Evolutionary conservation across 163 green algal genomes (phyloP).

Genomic region (Trebouxia gelatinosa): DNA sequence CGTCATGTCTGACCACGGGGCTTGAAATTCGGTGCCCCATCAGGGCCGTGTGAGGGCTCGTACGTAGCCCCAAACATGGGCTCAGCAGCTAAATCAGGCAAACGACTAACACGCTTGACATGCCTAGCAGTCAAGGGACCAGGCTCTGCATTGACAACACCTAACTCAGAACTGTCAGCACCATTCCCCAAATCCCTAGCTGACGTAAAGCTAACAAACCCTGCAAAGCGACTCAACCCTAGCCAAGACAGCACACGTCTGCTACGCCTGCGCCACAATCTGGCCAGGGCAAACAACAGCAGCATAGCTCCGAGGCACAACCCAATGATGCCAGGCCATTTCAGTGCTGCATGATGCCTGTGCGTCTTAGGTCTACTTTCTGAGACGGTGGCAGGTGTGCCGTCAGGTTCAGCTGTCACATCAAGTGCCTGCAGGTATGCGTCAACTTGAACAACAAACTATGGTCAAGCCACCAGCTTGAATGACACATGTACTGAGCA

Average conservation of each 20-base stretch:
- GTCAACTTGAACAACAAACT: neutral
- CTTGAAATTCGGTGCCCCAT: conserved; percentile 14
- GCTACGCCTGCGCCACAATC: conserved; percentile 22
- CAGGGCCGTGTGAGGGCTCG: conserved; percentile 2
- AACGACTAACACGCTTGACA: conserved; percentile 1
- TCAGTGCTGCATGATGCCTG: neutral
- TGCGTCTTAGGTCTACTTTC: conserved; percentile 13
- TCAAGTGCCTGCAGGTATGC: conserved; percentile 37
- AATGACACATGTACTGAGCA: too few species aligned
- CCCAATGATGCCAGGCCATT: conserved; percentile 22
- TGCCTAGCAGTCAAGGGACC: neutral
- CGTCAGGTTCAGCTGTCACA: conserved; percentile 39
- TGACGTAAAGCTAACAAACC: conserved; percentile 11
- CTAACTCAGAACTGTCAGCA: neutral
- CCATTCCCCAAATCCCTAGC: conserved; percentile 6
- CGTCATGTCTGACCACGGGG: too few species aligned
- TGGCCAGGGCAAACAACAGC: neutral
- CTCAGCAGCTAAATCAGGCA: conserved; percentile 7
- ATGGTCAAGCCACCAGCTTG: neutral
- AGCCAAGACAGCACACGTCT: conserved; percentile 3
- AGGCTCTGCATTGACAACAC: neutral
- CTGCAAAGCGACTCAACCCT: conserved; percentile 14
- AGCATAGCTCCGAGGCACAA: conserved; percentile 15
- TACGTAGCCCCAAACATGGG: conserved; percentile 7
- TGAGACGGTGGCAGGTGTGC: conserved; percentile 3